Evolutionary conservation across 1,284 basidiomycete genomes (phyloP), one percentile per base, ranked within the genome.

Genomic region (Gastroboletus turbinatus): DNA sequence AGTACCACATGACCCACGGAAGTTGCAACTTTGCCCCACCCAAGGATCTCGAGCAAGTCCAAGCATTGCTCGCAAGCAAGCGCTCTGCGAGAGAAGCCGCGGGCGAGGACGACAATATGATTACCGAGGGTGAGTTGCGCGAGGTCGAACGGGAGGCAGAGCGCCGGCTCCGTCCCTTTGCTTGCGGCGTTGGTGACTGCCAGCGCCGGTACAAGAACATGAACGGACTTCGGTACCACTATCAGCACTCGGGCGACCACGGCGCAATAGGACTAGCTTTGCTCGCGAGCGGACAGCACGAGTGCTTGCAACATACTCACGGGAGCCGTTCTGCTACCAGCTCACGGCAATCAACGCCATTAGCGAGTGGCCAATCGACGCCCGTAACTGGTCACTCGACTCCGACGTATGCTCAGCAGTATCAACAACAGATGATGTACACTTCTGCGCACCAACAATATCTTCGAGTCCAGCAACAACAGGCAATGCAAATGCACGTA

Each of bases 121-220:
- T 88, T 61, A 82, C 82, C 29, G 85, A 90, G 64, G 82, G 83
- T 25, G 84, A 94, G 68, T 66, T 88, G 56, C 72, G 83, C 35
- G 87, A 88, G 64, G 87, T 92, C 10, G 85, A 93, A 67, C 81
- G 84, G 56, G 92, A 94, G 72, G 91, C 92, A 0, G 91, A 94
- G 74, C 81, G 88, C 61, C 77, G 90, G 33, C 75, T 91, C 36
- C 77, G 92, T 53, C 94, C 94, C 4, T 96, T 91, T 67, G 91
- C 92, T 0, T 96, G 94, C 65, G 89, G 92, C 10, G 89, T 95
- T 16, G 87, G 88, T n/a, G 90, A 92, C 58, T 99, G 96, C 72
- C 87, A 87, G 67, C 85, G 97, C 71, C 77, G 96, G 65, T 99
- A 98, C 79, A 96, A 98, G 82, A 98, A 98, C 72, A 96, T 97